Base-by-base conservation (phyloP, 305 asterid genomes). In the Andrographis paniculata region DNA sequence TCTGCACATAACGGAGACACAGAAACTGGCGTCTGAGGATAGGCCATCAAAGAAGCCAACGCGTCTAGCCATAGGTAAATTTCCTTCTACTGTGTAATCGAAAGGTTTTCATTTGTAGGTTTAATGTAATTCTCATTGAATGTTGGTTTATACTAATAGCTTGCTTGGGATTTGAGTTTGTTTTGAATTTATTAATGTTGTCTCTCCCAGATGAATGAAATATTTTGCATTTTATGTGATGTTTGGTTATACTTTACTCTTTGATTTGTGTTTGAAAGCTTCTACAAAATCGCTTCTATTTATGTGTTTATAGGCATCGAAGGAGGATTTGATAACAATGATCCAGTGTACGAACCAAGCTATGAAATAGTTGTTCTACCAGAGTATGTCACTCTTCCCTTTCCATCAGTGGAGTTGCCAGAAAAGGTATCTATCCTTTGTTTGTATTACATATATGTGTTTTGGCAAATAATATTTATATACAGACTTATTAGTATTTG, bases 401-500 rank as follows among this genome's bases (percentile, higher is more conserved):
- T 83, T 75, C 99, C 99, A 55, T 87, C 94, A 5, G 95, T 87
- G 28, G 95, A 83, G 73, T 72, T 91, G 66, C 99, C 99, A 19
- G 99, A 91, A 67, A 87, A 87, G 91, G 99, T 87, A 60, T 24
- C 14, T 41, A 42, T 40, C 24, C 38, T 35, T 38, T 46, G 53
- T 43, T 15, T 4, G 21, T 51, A 35, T 52, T 46, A 5, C 37
- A 44, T 38, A 21, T 55, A 22, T 43, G 46, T 51, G 23, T 14
- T 28, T 49, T 10, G 33, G 39, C 14, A 20, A 48, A 39, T 24
- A 38, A 17, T 21, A 30, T 42, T 38, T 27, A 10, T 27, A 27
- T 6, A 27, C 10, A 27, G 33, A 10, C 10, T 6, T 27, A 27
- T 27, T 0, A 1, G 15, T 14, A 45, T 21, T 14, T 19, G 6